These are phyloP conservation scores for Colletotrichum sp. DNA, from an alignment of 2,329 filamentous ascomycete genomes.

Conservation along the genomic window DNA sequence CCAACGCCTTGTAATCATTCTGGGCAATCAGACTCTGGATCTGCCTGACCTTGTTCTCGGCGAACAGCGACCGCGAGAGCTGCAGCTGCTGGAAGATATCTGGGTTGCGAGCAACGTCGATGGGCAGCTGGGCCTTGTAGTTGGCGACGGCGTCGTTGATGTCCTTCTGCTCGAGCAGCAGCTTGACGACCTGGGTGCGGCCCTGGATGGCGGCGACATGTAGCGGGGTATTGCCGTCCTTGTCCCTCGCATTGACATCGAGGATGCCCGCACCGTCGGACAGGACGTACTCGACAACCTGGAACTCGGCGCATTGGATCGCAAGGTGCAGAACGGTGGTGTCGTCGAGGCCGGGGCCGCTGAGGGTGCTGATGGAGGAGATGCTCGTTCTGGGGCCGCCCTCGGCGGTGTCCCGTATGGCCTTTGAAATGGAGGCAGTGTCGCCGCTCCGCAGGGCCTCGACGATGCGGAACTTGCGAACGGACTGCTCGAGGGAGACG, in stretches of 20 bases:
- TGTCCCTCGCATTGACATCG: slow-evolving; percentile 89
- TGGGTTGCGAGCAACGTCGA: slow-evolving; percentile 88
- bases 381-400: slow-evolving; percentile 60
- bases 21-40: slow-evolving; percentile 79
- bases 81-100: slow-evolving; percentile 97
- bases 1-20: slow-evolving; percentile 78
- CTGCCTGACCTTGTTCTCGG: slow-evolving; percentile 83
- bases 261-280: slow-evolving; percentile 71
- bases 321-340: slow-evolving; percentile 92
- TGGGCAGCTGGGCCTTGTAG: slow-evolving; percentile 80
- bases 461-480: slow-evolving; percentile 92
- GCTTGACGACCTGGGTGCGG: slow-evolving; percentile 77
- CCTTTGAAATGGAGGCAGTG: slow-evolving; percentile 86
- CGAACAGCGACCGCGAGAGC: slow-evolving; percentile 85
- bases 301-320: slow-evolving; percentile 91
- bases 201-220: slow-evolving; percentile 88
- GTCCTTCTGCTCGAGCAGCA: slow-evolving; percentile 80
- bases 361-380: slow-evolving; percentile 53
- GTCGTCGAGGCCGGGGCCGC: slow-evolving; percentile 66
- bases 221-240: slow-evolving; percentile 92
- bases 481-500: slow-evolving; percentile 84
- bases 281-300: slow-evolving; percentile 94
- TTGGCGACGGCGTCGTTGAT: slow-evolving; percentile 92
- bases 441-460: slow-evolving; percentile 91
- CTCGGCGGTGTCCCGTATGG: slow-evolving; percentile 72